Percentiles rank a stretch among this genome's conserved stretches.
Evolutionary conservation across 495 filamentous ascomycete genomes (phyloP).

Genomic region (Penicillium paxilli): DNA sequence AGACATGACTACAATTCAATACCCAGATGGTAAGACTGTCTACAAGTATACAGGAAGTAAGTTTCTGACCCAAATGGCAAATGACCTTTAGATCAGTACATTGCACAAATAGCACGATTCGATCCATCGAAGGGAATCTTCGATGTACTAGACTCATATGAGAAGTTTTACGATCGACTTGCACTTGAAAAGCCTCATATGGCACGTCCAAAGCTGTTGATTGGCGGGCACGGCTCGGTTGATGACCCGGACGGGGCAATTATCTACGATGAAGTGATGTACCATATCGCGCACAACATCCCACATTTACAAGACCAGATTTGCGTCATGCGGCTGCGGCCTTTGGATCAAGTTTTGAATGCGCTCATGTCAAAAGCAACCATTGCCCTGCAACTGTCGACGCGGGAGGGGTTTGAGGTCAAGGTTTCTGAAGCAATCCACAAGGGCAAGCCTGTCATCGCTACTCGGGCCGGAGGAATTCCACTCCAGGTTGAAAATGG

Average conservation of each 20-base stretch:
- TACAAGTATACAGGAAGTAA: conserved; percentile 33
- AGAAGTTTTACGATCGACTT: conserved; percentile 66
- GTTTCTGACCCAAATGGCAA: neutral
- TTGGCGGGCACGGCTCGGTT: conserved; percentile 78
- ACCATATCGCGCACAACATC: conserved; percentile 59
- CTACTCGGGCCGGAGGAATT: conserved; percentile 76
- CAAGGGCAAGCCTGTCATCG: conserved; percentile 81
- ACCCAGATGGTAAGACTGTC: conserved; percentile 55
- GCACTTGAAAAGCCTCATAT: conserved; percentile 38
- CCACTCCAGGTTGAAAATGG: conserved; percentile 75
- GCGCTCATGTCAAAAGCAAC: conserved; percentile 73
- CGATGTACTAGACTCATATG: conserved; percentile 76
- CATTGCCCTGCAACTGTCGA: conserved; percentile 77
- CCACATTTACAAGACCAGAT: conserved; percentile 56
- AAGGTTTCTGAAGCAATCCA: conserved; percentile 88
- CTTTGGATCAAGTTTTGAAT: conserved; percentile 81
- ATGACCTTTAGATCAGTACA: conserved; percentile 58
- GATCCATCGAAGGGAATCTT: conserved; percentile 86
- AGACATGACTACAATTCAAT: conserved; percentile 61
- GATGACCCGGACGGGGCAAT: conserved; percentile 80
- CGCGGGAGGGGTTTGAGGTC: conserved; percentile 84
- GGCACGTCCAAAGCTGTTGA: conserved; percentile 69
- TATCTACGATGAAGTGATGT: conserved; percentile 71
- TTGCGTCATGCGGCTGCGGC: conserved; percentile 74
- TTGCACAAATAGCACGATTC: conserved; percentile 82